phyloP scores from a whole-genome alignment of 768 basidiomycete species.

The Boletus pseudopeckii region DNA sequence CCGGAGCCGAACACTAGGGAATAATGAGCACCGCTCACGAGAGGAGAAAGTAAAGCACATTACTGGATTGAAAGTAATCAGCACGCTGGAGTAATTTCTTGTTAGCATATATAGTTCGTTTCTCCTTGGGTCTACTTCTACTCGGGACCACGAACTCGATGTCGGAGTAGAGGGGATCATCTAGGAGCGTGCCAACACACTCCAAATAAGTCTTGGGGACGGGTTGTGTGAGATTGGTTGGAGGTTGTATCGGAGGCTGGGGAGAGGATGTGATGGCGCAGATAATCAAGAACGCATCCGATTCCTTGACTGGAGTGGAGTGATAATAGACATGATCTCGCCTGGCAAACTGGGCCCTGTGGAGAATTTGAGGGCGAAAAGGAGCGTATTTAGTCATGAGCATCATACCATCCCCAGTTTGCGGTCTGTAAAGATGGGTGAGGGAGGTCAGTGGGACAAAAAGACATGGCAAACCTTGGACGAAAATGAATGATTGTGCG shows the following conservation, averaged over 20 bases:
- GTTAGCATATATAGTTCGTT: constrained; percentile 60
- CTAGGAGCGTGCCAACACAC: constrained; percentile 69
- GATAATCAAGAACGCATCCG: constrained; percentile 70
- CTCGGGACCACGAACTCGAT: constrained; percentile 74
- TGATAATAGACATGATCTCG: constrained; percentile 69
- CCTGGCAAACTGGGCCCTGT: constrained; percentile 75
- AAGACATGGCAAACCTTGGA: constrained; percentile 45
- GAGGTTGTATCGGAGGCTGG: constrained; percentile 43
- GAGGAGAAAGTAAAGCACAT: constrained; percentile 3
- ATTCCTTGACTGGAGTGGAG: constrained; percentile 45
- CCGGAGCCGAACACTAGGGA: constrained; percentile 67
- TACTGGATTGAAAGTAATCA: constrained; percentile 79
- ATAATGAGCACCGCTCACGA: background rate
- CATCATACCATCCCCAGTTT: constrained; percentile 79
- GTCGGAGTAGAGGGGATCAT: constrained; percentile 83
- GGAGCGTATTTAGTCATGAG: background rate
- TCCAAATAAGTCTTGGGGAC: constrained; percentile 68
- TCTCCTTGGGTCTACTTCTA: constrained; percentile 35
- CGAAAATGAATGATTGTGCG: constrained; percentile 78
- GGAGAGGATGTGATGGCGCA: constrained; percentile 77
- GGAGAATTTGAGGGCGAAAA: background rate
- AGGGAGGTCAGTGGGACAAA: constrained; percentile 3
- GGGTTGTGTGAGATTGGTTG: constrained; percentile 43
- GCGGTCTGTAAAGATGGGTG: constrained; percentile 49
- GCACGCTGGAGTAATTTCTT: constrained; percentile 63